Evolutionary conservation across 495 filamentous ascomycete genomes (phyloP).

Genomic region (Aspergillus carlsbadensis): DNA sequence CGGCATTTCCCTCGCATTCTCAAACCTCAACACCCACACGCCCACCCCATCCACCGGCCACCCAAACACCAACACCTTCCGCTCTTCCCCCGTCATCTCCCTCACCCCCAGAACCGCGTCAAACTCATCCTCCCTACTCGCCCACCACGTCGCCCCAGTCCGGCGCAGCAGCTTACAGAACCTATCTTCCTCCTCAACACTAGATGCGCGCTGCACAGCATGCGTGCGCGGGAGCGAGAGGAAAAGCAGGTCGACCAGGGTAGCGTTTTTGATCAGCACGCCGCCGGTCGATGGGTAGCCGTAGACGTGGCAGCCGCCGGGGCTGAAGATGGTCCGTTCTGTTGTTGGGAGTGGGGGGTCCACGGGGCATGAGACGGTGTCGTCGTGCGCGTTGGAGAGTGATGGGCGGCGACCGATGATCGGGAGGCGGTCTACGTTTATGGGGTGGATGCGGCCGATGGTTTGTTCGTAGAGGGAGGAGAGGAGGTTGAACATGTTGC

Average conservation of each 20-base stretch:
- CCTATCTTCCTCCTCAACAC: slow-evolving; percentile 3
- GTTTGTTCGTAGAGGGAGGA: slow-evolving; percentile 10
- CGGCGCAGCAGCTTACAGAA: slow-evolving; percentile 8
- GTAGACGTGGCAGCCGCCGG: slow-evolving; percentile 14
- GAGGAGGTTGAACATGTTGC: slow-evolving; percentile 6
- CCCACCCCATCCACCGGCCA: slow-evolving; percentile 8
- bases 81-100: slow-evolving; percentile 1
- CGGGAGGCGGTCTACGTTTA: slow-evolving; percentile 3
- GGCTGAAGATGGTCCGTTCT: slow-evolving; percentile 1
- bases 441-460: slow-evolving; percentile 4
- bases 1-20: slow-evolving; percentile 7
- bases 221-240: slow-evolving; percentile 2
- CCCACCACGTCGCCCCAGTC: slow-evolving; percentile 5
- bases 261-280: slow-evolving; percentile 2
- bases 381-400: too few species aligned
- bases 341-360: not conserved
- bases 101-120: not conserved
- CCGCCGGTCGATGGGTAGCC: slow-evolving; percentile 15
- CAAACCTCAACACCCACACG: slow-evolving; percentile 10
- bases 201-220: not conserved
- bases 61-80: not conserved
- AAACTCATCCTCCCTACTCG: slow-evolving; percentile 1
- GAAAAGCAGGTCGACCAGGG: slow-evolving; percentile 4
- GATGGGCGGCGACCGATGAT: too few species aligned
- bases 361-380: not conserved